Conservation (phyloP, 2,329 filamentous ascomycete species). For the Fusarium euwallaceae region DNA sequence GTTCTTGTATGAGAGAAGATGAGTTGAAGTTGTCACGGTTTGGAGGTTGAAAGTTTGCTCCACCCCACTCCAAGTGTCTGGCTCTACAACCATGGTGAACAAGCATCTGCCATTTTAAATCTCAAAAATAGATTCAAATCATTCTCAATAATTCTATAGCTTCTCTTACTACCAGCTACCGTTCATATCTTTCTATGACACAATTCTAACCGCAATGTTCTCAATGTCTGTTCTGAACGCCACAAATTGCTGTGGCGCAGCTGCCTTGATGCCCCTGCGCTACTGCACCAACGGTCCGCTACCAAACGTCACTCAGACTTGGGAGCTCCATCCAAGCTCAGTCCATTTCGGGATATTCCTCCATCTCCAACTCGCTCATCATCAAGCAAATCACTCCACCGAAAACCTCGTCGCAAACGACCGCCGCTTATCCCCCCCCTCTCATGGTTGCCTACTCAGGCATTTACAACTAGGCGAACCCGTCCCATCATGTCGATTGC, state of each 20-base stretch:
- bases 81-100: not conserved
- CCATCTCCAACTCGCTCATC: slow-evolving; percentile 39
- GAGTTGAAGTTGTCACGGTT: not conserved
- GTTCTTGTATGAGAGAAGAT: not conserved
- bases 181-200: not conserved
- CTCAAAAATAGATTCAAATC: not conserved
- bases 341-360: slow-evolving; percentile 27
- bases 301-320: slow-evolving; percentile 37
- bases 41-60: not conserved
- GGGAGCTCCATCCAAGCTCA: slow-evolving; percentile 16
- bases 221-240: not conserved
- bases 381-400: slow-evolving; percentile 17
- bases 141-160: not conserved
- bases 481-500: slow-evolving; percentile 65
- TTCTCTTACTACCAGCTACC: not conserved
- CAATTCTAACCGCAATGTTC: not conserved
- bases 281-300: slow-evolving; percentile 18
- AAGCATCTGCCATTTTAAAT: not conserved
- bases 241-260: slow-evolving; percentile 37
- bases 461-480: slow-evolving; percentile 22
- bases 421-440: slow-evolving; percentile 13
- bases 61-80: not conserved
- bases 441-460: slow-evolving; percentile 44
- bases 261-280: not conserved
- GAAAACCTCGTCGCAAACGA: not conserved